Evolutionary conservation across 148 eudicot genomes (phyloP).

Genomic region (Pouteria glomerata): DNA sequence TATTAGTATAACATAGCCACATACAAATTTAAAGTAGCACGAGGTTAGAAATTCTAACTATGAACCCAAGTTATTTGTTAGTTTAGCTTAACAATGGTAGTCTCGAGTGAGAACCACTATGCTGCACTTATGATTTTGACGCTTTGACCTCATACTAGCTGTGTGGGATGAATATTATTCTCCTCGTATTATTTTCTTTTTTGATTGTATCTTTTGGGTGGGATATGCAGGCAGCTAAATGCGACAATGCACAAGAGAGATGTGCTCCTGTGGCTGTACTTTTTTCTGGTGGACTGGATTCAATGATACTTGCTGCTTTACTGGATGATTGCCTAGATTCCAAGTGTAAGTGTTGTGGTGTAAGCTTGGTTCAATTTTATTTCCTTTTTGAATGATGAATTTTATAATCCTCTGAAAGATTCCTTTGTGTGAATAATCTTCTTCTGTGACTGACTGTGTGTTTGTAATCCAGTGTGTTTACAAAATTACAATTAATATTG

Average conservation of each 20-base stretch:
- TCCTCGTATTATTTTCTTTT: neutral
- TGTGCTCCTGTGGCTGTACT: conserved; percentile 82
- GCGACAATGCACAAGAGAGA: conserved; percentile 23
- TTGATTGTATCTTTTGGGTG: conserved; percentile 5
- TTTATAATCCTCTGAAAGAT: neutral
- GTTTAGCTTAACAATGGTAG: no score
- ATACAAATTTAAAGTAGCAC: no score
- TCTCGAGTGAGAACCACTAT: no score
- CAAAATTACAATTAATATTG: neutral
- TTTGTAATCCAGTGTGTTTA: neutral
- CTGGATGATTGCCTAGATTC: conserved; percentile 75
- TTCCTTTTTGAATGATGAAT: neutral
- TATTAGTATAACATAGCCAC: no score
- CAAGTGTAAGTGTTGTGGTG: conserved; percentile 45
- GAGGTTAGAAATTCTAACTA: no score
- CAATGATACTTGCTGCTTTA: conserved; percentile 92
- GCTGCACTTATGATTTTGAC: no score
- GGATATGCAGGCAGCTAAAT: conserved; percentile 28
- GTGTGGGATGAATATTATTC: neutral
- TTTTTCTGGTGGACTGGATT: conserved; percentile 93
- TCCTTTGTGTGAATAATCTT: neutral
- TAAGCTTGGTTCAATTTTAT: conserved; percentile 9
- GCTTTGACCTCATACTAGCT: no score
- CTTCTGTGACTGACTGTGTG: neutral
- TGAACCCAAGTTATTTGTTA: no score